Evolutionary conservation across 1,284 basidiomycete species (phyloP), one percentile per base, ranked within the genome.

Genomic region (Pterulicium gracile): DNA sequence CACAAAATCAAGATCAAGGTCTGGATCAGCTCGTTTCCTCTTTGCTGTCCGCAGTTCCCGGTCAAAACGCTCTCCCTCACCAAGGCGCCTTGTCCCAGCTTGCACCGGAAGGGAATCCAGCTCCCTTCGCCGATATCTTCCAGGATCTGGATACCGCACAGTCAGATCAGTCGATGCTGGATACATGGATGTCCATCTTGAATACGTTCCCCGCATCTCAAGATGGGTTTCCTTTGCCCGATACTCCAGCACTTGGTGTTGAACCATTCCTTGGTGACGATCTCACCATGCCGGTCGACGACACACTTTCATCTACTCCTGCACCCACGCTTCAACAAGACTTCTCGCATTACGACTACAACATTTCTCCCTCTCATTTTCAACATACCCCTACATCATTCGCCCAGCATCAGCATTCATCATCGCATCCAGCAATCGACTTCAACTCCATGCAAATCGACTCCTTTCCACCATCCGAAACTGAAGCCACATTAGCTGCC

Each of bases 111-210:
- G 24, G 12, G 10, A 12, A 24, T 15, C 24, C 45, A 40, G 41
- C 17, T 34, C n/a, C 36, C n/a, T 39, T 39, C 15, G 36, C 36
- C n/a, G 19, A 39, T 39, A 13, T 39, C 15, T 39, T 39, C 36
- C 5, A 17, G 7, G 36, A 17, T 5, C 15, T 39, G 7, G 36
- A 39, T 39, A 15, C 36, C 36, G 19, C 7, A 7, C 36, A 39
- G 7, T 50, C 61, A 17, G 70, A 75, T 52, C 61, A 65, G 44
- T 51, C 60, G n/a, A 53, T 68, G 13, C 64, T 74, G 44, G 68
- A 76, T 50, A 68, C 64, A 40, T 77, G 75, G 75, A 63, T 77
- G 57, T 65, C 65, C 42, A 66, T 75, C 39, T 60, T 73, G 7
- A 63, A 71, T 43, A 61, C 62, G 1, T 67, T 72, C 44, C 59